Base-by-base conservation (phyloP, 176 grass and related monocot species). In the Juncus effusus region DNA sequence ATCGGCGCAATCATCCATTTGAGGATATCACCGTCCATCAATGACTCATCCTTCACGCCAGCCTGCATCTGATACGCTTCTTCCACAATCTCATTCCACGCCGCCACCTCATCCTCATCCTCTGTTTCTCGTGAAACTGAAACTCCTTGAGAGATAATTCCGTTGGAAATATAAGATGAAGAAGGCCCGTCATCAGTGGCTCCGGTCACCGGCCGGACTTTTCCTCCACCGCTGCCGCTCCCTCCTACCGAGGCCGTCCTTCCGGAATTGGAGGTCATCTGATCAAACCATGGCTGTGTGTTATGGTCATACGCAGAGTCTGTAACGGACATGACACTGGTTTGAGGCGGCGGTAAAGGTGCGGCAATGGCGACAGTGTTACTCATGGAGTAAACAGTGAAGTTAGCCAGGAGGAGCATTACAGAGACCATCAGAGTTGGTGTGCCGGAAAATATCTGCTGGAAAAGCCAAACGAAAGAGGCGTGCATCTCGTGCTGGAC, bases 381-480 rank as follows among this genome's bases (percentile, higher is more conserved):
- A 16, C 77, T 69, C 89, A 99, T 90, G 73, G 95, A 99, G 72
- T 90, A 86, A 51, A 90, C 95, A 38, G 94, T 93, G 83, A 90
- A 99, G 75, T 99, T 90, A 36, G 95, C 86, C 3, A 99, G 95
- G 50, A 99, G 89, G 37, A 99, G 85, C 95, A 99, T 99, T 19
- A 99, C 35, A 45, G 83, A 93, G 76, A 99, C 83, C 95, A 99
- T 99, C 38, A 99, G 89, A 3, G 81, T 78, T 1, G 95, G 95
- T 3, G 95, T 93, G 65, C 95, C 67, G 40, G 89, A 65, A 73
- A 99, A 99, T 59, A 99, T 90, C 75, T 84, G 85, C 83, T 99
- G 95, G 86, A 99, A 99, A 41, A 99, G 86, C 95, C 95, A 99
- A 36, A 99, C 89, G 75, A 99, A 99, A n/a, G 89, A 99, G 53